Percentiles rank a stretch among this genome's conserved stretches.
Conservation (phyloP, 352 stramenopile genomes). For the Globisporangium cylindrosporum region DNA sequence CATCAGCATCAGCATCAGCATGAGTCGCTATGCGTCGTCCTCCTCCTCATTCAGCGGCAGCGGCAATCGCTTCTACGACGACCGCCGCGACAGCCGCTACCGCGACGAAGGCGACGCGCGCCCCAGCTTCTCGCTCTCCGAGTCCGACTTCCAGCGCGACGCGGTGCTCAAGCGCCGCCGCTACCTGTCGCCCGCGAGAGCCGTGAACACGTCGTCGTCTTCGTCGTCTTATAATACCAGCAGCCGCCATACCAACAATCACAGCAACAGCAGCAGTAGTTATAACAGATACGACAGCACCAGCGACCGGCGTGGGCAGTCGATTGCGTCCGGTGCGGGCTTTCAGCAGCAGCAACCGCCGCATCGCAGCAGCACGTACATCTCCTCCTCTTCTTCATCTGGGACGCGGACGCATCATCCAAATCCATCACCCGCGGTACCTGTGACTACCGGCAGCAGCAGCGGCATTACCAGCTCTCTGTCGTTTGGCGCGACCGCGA, state of each 20-base stretch:
- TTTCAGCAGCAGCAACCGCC: conserved; percentile 8
- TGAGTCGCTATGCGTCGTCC: background rate
- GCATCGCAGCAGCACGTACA: conserved; percentile 1
- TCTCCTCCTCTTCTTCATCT: background rate
- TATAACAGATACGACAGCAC: background rate
- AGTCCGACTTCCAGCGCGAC: conserved; percentile 56
- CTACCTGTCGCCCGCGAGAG: conserved; percentile 31
- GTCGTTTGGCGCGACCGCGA: background rate
- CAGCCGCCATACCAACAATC: background rate
- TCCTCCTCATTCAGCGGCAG: background rate
- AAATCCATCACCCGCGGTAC: background rate
- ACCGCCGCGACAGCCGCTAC: background rate
- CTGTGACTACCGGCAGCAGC: background rate
- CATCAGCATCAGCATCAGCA: background rate
- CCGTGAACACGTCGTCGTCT: background rate
- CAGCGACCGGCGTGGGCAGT: background rate
- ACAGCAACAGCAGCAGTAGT: background rate
- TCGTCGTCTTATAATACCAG: background rate
- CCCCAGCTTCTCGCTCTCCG: conserved; percentile 51
- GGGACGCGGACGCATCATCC: background rate
- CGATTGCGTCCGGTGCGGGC: background rate
- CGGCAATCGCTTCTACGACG: background rate
- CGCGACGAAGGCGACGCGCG: background rate
- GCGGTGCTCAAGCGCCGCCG: conserved; percentile 53
- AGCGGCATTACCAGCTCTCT: background rate